Conservation (phyloP, 73 alveolate species). For the Tetrahymena borealis region DNA sequence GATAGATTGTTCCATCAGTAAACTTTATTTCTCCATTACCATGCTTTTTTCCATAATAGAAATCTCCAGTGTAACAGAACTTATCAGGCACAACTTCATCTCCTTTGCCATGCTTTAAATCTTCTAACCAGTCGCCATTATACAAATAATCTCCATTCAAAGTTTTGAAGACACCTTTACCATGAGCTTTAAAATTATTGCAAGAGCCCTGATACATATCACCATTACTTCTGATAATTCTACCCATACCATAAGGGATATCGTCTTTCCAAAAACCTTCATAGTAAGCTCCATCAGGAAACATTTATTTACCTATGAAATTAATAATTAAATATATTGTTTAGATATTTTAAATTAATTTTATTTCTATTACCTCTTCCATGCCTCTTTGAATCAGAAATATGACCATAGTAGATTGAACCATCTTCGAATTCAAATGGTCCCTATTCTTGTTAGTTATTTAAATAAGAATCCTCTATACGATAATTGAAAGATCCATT, state of each 20-base stretch:
- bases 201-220: constrained; percentile 28
- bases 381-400: not conserved
- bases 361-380: not conserved
- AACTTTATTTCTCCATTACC: constrained; percentile 16
- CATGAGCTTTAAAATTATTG: constrained; percentile 22
- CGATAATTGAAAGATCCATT: not conserved
- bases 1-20: constrained; percentile 25
- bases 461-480: constrained; percentile 9
- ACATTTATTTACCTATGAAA: constrained; percentile 6
- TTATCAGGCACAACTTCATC: not conserved
- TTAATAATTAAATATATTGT: not conserved
- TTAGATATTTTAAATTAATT: not conserved
- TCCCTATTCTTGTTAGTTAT: not conserved
- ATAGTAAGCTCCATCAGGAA: constrained; percentile 31
- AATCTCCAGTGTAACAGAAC: constrained; percentile 38
- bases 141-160: constrained; percentile 25
- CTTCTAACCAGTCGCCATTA: constrained; percentile 53
- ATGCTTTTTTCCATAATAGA: constrained; percentile 18
- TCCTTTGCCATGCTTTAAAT: constrained; percentile 45
- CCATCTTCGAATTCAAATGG: not conserved
- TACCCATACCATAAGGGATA: constrained; percentile 36
- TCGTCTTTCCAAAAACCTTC: constrained; percentile 49
- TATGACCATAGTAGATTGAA: not conserved
- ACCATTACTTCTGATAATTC: constrained; percentile 16
- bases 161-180: constrained; percentile 6